These are phyloP conservation scores for Colletotrichum cereale DNA, from an alignment of 2,329 filamentous ascomycete genomes.

Conservation along the genomic window DNA sequence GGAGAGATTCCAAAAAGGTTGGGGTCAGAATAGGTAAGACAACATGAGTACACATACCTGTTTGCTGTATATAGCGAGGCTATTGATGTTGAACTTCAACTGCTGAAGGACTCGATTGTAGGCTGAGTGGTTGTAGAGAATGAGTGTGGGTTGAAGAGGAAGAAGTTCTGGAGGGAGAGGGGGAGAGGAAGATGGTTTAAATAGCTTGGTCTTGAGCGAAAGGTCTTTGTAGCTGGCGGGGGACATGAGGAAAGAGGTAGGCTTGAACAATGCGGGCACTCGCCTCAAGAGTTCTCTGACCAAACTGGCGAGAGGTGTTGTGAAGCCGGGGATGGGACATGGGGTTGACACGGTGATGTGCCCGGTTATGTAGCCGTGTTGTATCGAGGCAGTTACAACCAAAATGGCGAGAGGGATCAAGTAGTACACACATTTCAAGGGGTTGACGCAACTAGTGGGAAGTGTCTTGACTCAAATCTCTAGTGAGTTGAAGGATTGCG, in stretches of 20 bases:
- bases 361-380: not conserved
- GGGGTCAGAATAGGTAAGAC: not conserved
- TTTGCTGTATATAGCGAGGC: not conserved
- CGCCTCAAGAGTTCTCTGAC: not conserved
- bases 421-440: not conserved
- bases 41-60: not conserved
- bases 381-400: not conserved
- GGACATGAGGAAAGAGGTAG: not conserved
- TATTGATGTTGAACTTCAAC: not conserved
- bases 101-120: not conserved
- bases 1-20: not conserved
- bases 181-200: not conserved
- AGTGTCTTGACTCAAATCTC: not conserved
- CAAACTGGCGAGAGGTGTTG: not conserved
- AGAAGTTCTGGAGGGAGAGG: no score
- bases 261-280: not conserved
- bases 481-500: not conserved
- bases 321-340: not conserved
- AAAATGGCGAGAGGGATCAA: not conserved
- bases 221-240: not conserved
- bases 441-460: not conserved
- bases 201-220: not conserved
- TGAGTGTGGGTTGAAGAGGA: not conserved
- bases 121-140: not conserved
- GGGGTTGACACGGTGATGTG: no score